Evolutionary conservation across 305 asterid species (phyloP).

Genomic region (Fraxinus angustifolia): DNA sequence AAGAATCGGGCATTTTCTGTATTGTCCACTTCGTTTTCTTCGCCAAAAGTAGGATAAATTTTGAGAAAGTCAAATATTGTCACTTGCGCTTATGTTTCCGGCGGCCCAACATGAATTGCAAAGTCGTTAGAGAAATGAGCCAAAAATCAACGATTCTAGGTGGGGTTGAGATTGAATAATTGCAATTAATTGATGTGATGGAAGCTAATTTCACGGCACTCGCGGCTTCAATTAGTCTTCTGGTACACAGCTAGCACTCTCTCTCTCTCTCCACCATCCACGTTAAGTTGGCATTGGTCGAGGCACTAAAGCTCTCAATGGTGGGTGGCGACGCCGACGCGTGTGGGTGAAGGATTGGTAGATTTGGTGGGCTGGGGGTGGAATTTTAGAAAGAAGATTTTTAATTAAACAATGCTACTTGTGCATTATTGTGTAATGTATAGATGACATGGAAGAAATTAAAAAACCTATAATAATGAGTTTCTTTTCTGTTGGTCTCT

Average conservation of each 20-base stretch:
- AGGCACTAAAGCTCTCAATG: too few relatives aligned
- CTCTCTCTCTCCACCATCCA: conserved; percentile 32
- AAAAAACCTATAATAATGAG: too few relatives aligned
- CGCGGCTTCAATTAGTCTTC: conserved; percentile 48
- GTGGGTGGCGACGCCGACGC: too few relatives aligned
- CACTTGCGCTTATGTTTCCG: conserved; percentile 56
- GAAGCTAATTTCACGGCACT: conserved; percentile 58
- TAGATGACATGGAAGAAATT: too few relatives aligned
- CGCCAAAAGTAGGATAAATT: conserved; percentile 6
- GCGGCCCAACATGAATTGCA: conserved; percentile 65
- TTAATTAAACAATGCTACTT: too few relatives aligned
- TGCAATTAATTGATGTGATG: conserved; percentile 52
- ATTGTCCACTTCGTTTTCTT: conserved; percentile 25
- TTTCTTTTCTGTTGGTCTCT: too few relatives aligned
- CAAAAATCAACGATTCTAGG: conserved; percentile 44
- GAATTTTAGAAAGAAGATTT: too few relatives aligned
- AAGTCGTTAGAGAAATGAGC: conserved; percentile 55
- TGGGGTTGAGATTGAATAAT: conserved; percentile 22
- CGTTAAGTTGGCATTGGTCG: too few relatives aligned
- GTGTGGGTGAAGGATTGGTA: too few relatives aligned
- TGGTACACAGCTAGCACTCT: conserved; percentile 55
- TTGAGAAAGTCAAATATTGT: conserved; percentile 26
- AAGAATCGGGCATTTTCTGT: not conserved
- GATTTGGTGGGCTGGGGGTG: too few relatives aligned
- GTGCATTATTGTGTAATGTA: too few relatives aligned